phyloP scores from a whole-genome alignment of 176 grass and related monocot genomes.

The Microstegium vimineum region DNA sequence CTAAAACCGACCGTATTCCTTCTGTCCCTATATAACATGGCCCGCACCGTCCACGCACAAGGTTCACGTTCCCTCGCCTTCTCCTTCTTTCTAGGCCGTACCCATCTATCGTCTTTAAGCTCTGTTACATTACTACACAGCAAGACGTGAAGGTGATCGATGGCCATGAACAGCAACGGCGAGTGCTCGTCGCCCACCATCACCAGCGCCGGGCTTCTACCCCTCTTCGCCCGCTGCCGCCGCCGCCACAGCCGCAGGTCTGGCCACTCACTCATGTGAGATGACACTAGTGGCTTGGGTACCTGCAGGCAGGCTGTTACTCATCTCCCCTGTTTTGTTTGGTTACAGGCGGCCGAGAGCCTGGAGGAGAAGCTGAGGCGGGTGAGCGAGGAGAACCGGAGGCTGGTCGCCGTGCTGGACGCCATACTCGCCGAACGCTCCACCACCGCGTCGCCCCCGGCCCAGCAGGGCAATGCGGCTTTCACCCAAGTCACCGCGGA shows the following conservation, averaged over 20 bases:
- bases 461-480: neutral
- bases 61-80: neutral
- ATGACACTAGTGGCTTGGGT: neutral
- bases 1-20: neutral
- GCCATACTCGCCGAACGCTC: constrained; percentile 24
- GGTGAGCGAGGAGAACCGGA: constrained; percentile 36
- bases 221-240: neutral
- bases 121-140: neutral
- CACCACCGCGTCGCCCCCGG: neutral
- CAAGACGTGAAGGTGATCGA: neutral
- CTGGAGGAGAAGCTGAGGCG: constrained; percentile 42
- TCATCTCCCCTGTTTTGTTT: neutral
- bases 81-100: neutral
- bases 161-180: constrained; percentile 20
- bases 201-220: neutral
- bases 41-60: neutral
- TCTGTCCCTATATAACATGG: neutral
- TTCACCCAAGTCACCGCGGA: neutral
- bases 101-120: neutral
- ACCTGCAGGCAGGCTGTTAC: too few relatives aligned
- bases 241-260: neutral
- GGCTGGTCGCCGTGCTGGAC: constrained; percentile 18
- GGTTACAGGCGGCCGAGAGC: neutral
- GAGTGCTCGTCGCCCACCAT: constrained; percentile 3
- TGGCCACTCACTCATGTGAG: neutral